A percentile compares a stretch with the other conserved stretches of the same genome.
phyloP scores from a whole-genome alignment of 2,329 filamentous ascomycete genomes.

The Canariomyces notabilis region DNA sequence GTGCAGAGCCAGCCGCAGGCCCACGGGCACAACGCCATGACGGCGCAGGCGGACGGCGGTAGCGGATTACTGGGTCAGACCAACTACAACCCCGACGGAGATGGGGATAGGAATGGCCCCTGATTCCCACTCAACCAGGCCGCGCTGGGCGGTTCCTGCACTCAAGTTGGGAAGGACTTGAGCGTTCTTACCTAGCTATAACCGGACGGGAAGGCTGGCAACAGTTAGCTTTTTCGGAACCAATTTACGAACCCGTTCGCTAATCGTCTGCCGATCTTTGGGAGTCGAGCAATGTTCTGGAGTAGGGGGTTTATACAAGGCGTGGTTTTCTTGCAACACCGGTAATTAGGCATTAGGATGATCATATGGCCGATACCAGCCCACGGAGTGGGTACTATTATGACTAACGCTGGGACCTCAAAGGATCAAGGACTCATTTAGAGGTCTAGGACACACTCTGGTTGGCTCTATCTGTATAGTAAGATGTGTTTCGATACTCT shows the following conservation, averaged over 20 bases:
- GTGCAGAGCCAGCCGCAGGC: conserved; percentile 53
- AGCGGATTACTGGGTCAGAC: conserved; percentile 62
- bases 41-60: conserved; percentile 37
- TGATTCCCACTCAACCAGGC: background rate
- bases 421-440: background rate
- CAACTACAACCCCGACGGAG: conserved; percentile 59
- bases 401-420: conserved; percentile 1
- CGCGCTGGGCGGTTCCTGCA: background rate
- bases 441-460: background rate
- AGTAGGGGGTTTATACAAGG: conserved; percentile 4
- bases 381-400: background rate
- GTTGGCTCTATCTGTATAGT: conserved; percentile 7
- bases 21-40: conserved; percentile 54
- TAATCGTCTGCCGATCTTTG: conserved; percentile 3
- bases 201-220: background rate
- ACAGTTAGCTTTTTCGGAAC: background rate
- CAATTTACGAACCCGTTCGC: background rate
- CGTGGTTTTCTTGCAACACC: background rate
- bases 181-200: background rate
- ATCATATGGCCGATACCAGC: conserved; percentile 2
- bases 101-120: conserved; percentile 10
- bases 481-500: conserved; percentile 5
- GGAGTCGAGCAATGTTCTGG: conserved; percentile 1
- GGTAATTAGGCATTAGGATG: background rate
- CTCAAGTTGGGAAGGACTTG: too few species aligned